Conservation (phyloP, 2,329 filamentous ascomycete species). For the Verticillium zaregamsianum region DNA sequence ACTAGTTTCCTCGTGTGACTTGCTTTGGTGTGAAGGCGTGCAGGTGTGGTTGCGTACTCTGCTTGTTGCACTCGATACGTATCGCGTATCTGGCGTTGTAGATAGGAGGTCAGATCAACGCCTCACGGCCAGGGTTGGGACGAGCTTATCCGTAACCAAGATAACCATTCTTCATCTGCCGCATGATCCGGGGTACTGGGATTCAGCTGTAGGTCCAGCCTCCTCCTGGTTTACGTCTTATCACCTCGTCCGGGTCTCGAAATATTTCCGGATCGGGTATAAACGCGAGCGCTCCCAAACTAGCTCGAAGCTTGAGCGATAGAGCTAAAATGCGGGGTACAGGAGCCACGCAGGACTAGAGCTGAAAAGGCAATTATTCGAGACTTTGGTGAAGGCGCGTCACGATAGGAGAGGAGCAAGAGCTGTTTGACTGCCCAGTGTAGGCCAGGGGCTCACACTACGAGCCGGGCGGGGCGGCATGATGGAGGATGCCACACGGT, state of each 20-base stretch:
- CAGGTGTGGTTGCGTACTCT: neutral
- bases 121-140: neutral
- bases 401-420: neutral
- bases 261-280: slow-evolving; percentile 1
- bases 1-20: neutral
- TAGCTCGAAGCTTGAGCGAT: slow-evolving; percentile 1
- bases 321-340: slow-evolving; percentile 4
- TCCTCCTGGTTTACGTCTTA: neutral
- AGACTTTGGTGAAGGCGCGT: slow-evolving; percentile 1
- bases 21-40: neutral
- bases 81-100: neutral
- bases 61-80: neutral
- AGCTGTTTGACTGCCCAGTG: neutral
- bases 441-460: neutral
- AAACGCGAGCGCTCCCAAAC: neutral
- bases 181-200: neutral
- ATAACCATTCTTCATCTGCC: neutral
- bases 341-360: neutral
- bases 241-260: neutral
- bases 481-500: neutral
- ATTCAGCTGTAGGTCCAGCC: neutral
- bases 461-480: neutral
- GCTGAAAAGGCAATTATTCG: neutral
- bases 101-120: neutral
- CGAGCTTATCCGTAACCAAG: neutral